These are phyloP conservation scores for Conidiobolus incongruus DNA, from an alignment of 371 early-diverging fungal species.

Conservation along the genomic window DNA sequence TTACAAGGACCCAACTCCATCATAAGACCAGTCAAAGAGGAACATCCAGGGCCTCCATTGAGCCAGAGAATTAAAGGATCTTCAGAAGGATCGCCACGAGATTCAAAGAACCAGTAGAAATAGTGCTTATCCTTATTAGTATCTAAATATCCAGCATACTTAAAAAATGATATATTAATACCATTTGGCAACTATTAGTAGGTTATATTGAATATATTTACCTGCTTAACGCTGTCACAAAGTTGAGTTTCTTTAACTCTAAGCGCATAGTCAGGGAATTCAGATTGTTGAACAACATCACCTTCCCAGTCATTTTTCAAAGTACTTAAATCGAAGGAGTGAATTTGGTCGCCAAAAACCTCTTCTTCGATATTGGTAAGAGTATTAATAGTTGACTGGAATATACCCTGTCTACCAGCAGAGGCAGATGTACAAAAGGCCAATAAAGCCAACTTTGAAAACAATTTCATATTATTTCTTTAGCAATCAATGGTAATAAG, in stretches of 20 bases:
- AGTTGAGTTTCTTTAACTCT: constrained; percentile 41
- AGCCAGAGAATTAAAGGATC: constrained; percentile 51
- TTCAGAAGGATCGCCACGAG: constrained; percentile 26
- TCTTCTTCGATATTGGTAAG: constrained; percentile 1
- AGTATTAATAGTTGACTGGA: no score
- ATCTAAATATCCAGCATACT: constrained; percentile 58
- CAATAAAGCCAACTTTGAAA: no score
- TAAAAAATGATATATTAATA: no score
- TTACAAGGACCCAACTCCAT: constrained; percentile 54
- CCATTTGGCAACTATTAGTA: no score
- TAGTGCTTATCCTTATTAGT: constrained; percentile 34
- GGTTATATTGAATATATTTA: no score
- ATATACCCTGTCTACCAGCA: no score
- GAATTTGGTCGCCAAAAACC: no score
- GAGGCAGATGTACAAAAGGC: no score
- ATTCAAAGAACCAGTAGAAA: constrained; percentile 51
- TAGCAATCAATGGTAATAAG: no score
- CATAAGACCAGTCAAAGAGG: constrained; percentile 39
- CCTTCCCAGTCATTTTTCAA: constrained; percentile 7
- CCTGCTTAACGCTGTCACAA: constrained; percentile 57
- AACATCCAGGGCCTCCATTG: constrained; percentile 56
- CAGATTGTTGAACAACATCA: constrained; percentile 15
- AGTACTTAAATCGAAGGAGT: constrained; percentile 2
- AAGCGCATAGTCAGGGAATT: constrained; percentile 34
- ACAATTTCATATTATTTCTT: no score